A percentile compares a stretch with the other conserved stretches of the same genome.
These are phyloP conservation scores for Ophiostoma piceae DNA, from an alignment of 2,329 filamentous ascomycete genomes.

Conservation along the genomic window DNA sequence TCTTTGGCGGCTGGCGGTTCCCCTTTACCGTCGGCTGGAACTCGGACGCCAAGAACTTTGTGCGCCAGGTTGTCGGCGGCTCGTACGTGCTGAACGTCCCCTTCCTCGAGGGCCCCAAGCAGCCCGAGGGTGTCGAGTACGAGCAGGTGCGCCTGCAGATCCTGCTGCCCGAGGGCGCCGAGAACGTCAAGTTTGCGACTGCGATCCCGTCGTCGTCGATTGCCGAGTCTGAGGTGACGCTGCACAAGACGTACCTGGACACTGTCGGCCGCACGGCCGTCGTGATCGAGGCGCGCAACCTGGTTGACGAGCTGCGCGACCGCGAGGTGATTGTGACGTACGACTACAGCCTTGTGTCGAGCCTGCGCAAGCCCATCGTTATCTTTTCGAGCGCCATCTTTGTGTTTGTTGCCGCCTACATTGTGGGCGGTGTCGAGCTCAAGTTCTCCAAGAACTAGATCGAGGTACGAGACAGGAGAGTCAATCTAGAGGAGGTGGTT, in stretches of 20 bases:
- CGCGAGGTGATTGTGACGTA: conserved; percentile 82
- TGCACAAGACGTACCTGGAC: conserved; percentile 90
- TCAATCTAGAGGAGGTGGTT: background rate
- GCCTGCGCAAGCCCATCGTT: conserved; percentile 79
- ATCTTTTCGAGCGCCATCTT: conserved; percentile 67
- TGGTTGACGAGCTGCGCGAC: conserved; percentile 85
- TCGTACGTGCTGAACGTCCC: conserved; percentile 85
- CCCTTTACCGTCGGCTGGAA: conserved; percentile 97
- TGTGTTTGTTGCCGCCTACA: conserved; percentile 71
- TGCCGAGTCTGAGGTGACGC: conserved; percentile 51
- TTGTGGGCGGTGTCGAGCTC: conserved; percentile 71
- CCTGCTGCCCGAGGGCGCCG: conserved; percentile 84
- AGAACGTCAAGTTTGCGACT: conserved; percentile 72
- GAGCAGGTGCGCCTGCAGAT: conserved; percentile 73
- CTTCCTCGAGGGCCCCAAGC: conserved; percentile 87
- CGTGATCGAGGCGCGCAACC: conserved; percentile 72
- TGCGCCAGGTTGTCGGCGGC: conserved; percentile 59
- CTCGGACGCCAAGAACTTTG: conserved; percentile 68
- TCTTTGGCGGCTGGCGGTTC: conserved; percentile 98
- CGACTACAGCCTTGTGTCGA: conserved; percentile 69
- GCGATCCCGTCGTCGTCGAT: conserved; percentile 61
- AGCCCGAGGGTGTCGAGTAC: conserved; percentile 80
- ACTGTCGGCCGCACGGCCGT: conserved; percentile 82
- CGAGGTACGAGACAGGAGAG: background rate
- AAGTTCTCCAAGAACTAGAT: conserved; percentile 54